phyloP scores from a whole-genome alignment of 306 rosid genomes.

The Carpinus viminea region DNA sequence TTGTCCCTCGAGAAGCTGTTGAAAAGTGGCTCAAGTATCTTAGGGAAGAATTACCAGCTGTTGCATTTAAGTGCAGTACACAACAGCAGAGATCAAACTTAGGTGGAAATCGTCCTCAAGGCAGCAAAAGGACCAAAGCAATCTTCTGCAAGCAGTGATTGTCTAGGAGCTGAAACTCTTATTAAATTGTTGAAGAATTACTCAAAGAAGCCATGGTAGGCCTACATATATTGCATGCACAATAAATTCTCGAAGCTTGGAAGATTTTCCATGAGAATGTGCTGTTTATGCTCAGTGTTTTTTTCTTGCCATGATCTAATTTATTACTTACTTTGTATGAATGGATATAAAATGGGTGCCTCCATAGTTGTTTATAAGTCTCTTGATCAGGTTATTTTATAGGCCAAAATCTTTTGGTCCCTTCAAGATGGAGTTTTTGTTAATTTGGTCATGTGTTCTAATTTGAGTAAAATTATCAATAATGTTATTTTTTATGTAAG shows the following conservation, averaged over 20 bases:
- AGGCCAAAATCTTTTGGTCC: neutral
- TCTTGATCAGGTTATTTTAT: neutral
- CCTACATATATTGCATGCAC: neutral
- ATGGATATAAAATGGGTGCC: neutral
- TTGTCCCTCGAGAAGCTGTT: constrained; percentile 88
- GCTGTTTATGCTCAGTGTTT: neutral
- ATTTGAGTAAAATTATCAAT: neutral
- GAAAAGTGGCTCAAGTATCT: constrained; percentile 96
- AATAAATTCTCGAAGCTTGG: neutral
- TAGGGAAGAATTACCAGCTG: constrained; percentile 95
- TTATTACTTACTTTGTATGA: neutral
- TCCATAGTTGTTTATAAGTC: neutral
- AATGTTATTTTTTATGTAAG: neutral
- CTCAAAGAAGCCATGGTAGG: constrained; percentile 88
- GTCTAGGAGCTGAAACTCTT: constrained; percentile 96
- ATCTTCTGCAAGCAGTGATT: constrained; percentile 79
- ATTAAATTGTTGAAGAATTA: constrained; percentile 91
- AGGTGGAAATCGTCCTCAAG: constrained; percentile 84
- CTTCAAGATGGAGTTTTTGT: neutral
- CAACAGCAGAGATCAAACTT: constrained; percentile 92
- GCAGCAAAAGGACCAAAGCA: constrained; percentile 61
- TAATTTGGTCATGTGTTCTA: neutral
- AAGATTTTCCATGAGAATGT: neutral
- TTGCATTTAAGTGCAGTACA: constrained; percentile 95
- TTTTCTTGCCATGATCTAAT: neutral